These are phyloP conservation scores for Trichoderma simmonsii DNA, from an alignment of 2,329 filamentous ascomycete species.

Conservation along the genomic window DNA sequence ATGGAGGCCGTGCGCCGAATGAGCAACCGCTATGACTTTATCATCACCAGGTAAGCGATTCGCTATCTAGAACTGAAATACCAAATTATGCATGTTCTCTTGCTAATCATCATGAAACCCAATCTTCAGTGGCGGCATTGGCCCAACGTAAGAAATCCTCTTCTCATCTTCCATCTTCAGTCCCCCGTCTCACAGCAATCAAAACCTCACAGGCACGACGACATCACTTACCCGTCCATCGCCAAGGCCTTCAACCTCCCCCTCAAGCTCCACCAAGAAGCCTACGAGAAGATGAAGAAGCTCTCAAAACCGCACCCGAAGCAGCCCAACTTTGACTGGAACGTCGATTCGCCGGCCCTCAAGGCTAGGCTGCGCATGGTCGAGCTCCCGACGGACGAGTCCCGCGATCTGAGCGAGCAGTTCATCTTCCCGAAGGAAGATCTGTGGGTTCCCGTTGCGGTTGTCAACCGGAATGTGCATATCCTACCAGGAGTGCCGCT, in stretches of 20 bases:
- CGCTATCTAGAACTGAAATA: background rate
- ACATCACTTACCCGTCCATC: conserved; percentile 95
- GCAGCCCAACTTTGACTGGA: conserved; percentile 78
- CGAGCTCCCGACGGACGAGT: conserved; percentile 72
- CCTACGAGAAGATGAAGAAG: conserved; percentile 78
- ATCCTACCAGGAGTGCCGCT: conserved; percentile 87
- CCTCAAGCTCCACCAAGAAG: conserved; percentile 71
- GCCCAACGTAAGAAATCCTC: conserved; percentile 68
- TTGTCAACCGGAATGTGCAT: conserved; percentile 91
- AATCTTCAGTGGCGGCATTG: conserved; percentile 72
- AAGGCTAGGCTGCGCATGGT: conserved; percentile 90
- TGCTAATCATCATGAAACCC: background rate
- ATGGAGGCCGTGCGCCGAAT: conserved; percentile 82
- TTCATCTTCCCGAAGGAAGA: conserved; percentile 75
- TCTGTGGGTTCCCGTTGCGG: conserved; percentile 84
- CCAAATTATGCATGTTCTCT: background rate
- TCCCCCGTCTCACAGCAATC: conserved; percentile 17
- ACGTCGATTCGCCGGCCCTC: conserved; percentile 72
- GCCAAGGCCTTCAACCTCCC: conserved; percentile 81
- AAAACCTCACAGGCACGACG: conserved; percentile 68
- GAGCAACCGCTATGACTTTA: conserved; percentile 87
- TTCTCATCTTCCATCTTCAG: background rate
- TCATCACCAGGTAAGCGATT: conserved; percentile 68
- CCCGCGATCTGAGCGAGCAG: conserved; percentile 63
- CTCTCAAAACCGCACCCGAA: conserved; percentile 71